Base-by-base conservation (phyloP, 257 asterid species). In the Gardenia jasminoides region DNA sequence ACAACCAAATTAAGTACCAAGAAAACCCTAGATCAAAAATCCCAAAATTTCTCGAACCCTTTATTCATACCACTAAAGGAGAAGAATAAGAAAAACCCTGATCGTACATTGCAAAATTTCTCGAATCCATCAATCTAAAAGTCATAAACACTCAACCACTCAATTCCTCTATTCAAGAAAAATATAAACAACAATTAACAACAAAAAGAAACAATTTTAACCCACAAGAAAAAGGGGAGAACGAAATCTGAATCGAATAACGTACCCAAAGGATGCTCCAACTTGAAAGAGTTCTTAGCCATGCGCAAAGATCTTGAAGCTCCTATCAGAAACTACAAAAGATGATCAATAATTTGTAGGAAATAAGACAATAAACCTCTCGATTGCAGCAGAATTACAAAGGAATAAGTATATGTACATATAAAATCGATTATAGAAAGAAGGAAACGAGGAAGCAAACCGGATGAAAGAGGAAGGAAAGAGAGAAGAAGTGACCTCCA, bases 211-310 rank as follows among this genome's bases (percentile, higher is more conserved):
- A 17, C 44, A 59, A 75, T n/a, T 48, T 41, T 75, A 16, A 41
- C 43, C n/a, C n/a, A n/a, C n/a, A n/a, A 5, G 8, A 10, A 64
- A 64, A 26, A 65, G 0, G 2, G 3, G 31, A 31, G 13, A 31
- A 31, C 26, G 5, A 41, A 13, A 15, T 59, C 64, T 16, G 10
- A 41, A 13, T 13, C 61, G 13, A 12, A n/a, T 5, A 77, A 54
- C 41, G 26, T 67, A 77, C 80, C 80, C 74, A 77, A 69, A 47
- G 80, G 80, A 67, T 85, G 88, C 50, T 85, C 86, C 77, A 59
- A 79, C 82, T 80, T 85, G 76, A 85, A 85, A 2, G 81, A 82
- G 73, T 82, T 80, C 58, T 85, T 85, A 33, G 81, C 86, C 88
- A 85, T 85, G 41, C 76, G 56, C 80, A 67, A n/a, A 33, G 41